Evolutionary conservation across 148 eudicot genomes (phyloP).

Genomic region (Chenopodium formosanum): DNA sequence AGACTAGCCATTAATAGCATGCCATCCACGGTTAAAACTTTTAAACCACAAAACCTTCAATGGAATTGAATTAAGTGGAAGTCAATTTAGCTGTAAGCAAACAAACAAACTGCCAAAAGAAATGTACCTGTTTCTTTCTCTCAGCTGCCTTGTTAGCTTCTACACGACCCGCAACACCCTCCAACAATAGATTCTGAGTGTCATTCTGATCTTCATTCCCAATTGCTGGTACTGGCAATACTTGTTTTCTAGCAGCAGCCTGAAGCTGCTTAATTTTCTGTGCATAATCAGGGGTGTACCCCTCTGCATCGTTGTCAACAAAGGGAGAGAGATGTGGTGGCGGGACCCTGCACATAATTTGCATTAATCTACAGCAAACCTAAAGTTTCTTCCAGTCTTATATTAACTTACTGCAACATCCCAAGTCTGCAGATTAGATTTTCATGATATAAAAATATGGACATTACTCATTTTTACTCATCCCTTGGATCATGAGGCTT

Average conservation of each 20-base stretch:
- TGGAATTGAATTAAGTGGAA: neutral
- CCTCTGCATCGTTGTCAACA: conserved; percentile 84
- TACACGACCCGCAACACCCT: conserved; percentile 61
- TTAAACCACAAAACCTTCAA: neutral
- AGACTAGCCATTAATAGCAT: neutral
- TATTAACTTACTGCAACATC: neutral
- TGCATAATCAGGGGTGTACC: conserved; percentile 85
- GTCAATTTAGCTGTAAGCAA: neutral
- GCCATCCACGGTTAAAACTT: neutral
- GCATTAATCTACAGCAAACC: conserved; percentile 3
- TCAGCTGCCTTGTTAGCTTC: conserved; percentile 84
- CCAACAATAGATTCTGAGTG: conserved; percentile 60
- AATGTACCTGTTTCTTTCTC: conserved; percentile 57
- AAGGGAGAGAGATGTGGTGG: conserved; percentile 98
- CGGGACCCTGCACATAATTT: conserved; percentile 58
- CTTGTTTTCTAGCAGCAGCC: conserved; percentile 73
- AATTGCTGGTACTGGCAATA: conserved; percentile 82
- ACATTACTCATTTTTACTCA: neutral
- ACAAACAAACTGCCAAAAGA: neutral
- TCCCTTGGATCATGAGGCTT: neutral
- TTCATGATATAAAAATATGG: neutral
- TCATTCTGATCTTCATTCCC: conserved; percentile 72
- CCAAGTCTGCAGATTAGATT: neutral
- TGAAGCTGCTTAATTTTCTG: conserved; percentile 70
- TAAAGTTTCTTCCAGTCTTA: neutral